phyloP scores from a whole-genome alignment of 805 yeast genomes.

The Isabelozyma rhagii region DNA sequence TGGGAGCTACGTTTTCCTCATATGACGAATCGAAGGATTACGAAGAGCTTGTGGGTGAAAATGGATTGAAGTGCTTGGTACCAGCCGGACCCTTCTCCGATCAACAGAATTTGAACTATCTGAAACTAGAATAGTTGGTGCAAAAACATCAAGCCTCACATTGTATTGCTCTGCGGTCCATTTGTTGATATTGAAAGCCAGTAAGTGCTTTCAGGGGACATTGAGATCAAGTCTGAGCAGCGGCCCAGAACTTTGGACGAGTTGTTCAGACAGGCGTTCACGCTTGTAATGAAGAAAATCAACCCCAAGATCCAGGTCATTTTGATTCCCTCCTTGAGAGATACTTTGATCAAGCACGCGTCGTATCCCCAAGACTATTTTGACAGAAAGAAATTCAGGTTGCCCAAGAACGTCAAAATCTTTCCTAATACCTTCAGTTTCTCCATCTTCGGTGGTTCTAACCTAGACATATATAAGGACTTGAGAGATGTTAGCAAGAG shows the following conservation, averaged over 20 bases:
- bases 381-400: slow-evolving; percentile 53
- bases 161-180: slow-evolving; percentile 78
- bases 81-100: slow-evolving; percentile 84
- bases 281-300: slow-evolving; percentile 62
- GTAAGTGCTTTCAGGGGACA: slow-evolving; percentile 50
- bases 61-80: slow-evolving; percentile 51
- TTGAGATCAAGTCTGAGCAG: slow-evolving; percentile 40
- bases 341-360: slow-evolving; percentile 65
- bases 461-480: slow-evolving; percentile 73
- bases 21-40: slow-evolving; percentile 45
- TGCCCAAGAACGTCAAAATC: slow-evolving; percentile 70
- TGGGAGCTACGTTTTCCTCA: slow-evolving; percentile 64
- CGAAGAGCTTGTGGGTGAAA: slow-evolving; percentile 22
- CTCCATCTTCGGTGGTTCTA: slow-evolving; percentile 71
- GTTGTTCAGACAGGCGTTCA: slow-evolving; percentile 55
- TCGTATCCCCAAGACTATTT: slow-evolving; percentile 86
- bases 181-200: slow-evolving; percentile 74
- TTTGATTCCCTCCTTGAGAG: slow-evolving; percentile 70
- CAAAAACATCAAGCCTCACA: slow-evolving; percentile 62
- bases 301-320: slow-evolving; percentile 57
- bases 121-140: slow-evolving; percentile 52
- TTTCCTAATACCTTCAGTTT: slow-evolving; percentile 87
- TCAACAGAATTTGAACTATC: slow-evolving; percentile 51
- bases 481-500: slow-evolving; percentile 57
- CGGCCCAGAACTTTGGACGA: slow-evolving; percentile 71